phyloP scores from a whole-genome alignment of 768 basidiomycete species.

The Cystofilobasidium capitatum region DNA sequence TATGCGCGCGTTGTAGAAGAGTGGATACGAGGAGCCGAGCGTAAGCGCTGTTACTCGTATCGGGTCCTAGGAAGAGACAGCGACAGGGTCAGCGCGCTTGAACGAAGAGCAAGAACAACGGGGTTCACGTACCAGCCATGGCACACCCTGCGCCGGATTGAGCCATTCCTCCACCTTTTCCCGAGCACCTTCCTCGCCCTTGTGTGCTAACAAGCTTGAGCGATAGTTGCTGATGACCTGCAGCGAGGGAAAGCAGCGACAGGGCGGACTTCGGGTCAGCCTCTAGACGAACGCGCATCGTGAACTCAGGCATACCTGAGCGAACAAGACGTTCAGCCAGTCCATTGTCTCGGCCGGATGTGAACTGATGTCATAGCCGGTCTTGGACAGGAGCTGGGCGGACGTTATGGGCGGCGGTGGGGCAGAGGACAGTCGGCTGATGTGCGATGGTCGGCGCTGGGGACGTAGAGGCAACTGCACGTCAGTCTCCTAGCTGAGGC shows the following conservation, averaged over 20 bases:
- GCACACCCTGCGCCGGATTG: conserved; percentile 58
- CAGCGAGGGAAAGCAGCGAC: not conserved
- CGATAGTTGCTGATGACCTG: conserved; percentile 45
- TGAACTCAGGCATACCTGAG: conserved; percentile 49
- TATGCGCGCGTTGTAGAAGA: conserved; percentile 59
- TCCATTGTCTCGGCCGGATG: conserved; percentile 61
- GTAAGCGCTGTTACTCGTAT: conserved; percentile 77
- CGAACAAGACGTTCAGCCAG: conserved; percentile 81
- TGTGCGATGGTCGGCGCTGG: conserved; percentile 21
- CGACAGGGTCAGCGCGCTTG: not conserved
- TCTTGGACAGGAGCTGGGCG: conserved; percentile 38
- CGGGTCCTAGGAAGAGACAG: conserved; percentile 51
- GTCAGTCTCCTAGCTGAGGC: too few relatives aligned
- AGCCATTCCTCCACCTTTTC: conserved; percentile 68
- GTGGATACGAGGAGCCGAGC: conserved; percentile 55
- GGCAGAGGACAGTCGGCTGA: conserved; percentile 30
- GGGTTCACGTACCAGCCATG: conserved; percentile 37
- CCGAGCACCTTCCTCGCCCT: conserved; percentile 76
- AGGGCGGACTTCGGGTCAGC: too few relatives aligned
- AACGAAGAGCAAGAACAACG: not conserved
- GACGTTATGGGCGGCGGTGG: conserved; percentile 35
- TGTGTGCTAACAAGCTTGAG: conserved; percentile 55
- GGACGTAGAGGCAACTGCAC: not conserved
- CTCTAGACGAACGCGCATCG: too few relatives aligned
- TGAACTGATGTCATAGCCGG: conserved; percentile 41